Evolutionary conservation across 2,329 filamentous ascomycete species (phyloP).

Genomic region (Pseudogymnoascus destructans): DNA sequence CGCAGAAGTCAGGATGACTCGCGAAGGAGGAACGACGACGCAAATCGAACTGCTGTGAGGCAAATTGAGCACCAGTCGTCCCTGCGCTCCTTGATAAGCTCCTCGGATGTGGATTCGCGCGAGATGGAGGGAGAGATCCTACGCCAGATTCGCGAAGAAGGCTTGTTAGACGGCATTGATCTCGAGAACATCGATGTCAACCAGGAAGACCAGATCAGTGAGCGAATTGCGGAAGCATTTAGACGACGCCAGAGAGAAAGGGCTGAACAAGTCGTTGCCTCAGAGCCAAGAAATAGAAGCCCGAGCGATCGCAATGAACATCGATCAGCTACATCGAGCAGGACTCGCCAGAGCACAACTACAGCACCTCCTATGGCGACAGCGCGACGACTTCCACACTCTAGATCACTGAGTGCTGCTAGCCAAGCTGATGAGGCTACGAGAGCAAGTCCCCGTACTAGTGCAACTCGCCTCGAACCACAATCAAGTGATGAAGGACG

Average conservation of each 20-base stretch:
- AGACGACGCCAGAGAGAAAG: conserved; percentile 58
- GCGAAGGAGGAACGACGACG: conserved; percentile 20
- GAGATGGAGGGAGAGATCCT: conserved; percentile 82
- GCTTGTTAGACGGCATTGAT: conserved; percentile 76
- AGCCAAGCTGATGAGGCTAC: conserved; percentile 36
- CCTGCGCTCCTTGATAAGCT: conserved; percentile 69
- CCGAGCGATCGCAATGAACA: conserved; percentile 23
- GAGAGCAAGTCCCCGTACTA: conserved; percentile 35
- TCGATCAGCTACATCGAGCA: not conserved
- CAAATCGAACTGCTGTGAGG: conserved; percentile 27
- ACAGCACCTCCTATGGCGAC: conserved; percentile 16
- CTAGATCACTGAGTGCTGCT: conserved; percentile 34
- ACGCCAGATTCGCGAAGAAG: conserved; percentile 77
- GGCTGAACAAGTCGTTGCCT: conserved; percentile 28
- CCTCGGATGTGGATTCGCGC: conserved; percentile 60
- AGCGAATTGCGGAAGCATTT: conserved; percentile 82
- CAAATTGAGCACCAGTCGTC: conserved; percentile 84
- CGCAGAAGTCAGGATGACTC: conserved; percentile 21
- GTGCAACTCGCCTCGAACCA: conserved; percentile 36
- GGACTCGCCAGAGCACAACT: not conserved
- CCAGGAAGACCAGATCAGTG: conserved; percentile 81
- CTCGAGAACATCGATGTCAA: conserved; percentile 72
- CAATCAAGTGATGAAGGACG: conserved; percentile 34
- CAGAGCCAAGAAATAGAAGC: conserved; percentile 34
- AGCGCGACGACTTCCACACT: conserved; percentile 28